Evolutionary conservation across 2,329 filamentous ascomycete species (phyloP).

Genomic region (Annulohypoxylon truncatum): DNA sequence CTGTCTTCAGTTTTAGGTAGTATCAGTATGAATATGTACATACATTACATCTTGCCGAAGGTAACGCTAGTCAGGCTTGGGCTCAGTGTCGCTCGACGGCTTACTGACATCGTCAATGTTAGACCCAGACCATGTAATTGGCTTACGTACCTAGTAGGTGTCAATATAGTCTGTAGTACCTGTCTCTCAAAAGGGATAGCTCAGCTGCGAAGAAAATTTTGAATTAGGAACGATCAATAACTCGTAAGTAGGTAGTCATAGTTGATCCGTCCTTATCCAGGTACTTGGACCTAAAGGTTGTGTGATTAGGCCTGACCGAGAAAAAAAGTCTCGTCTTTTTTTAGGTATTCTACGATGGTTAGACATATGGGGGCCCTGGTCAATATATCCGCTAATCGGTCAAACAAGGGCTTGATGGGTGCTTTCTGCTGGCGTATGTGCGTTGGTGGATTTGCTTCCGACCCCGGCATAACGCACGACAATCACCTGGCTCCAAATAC

Average conservation of each 20-base stretch:
- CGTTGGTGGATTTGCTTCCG: slow-evolving; percentile 8
- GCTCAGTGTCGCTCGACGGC: not conserved
- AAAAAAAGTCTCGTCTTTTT: not conserved
- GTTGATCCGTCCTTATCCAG: not conserved
- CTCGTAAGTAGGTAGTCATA: not conserved
- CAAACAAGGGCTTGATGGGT: not conserved
- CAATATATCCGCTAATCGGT: not conserved
- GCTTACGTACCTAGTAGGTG: too few species aligned
- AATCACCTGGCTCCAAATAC: not conserved
- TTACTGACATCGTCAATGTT: not conserved
- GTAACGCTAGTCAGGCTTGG: not conserved
- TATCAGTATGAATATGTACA: not conserved
- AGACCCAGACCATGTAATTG: not conserved
- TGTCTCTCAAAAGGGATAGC: not conserved
- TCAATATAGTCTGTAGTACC: not conserved
- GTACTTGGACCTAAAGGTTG: not conserved
- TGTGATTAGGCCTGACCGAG: not conserved
- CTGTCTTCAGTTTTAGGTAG: not conserved
- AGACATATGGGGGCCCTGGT: not conserved
- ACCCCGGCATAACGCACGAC: slow-evolving; percentile 11
- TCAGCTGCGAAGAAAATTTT: not conserved
- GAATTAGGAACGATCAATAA: not conserved
- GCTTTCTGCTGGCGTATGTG: slow-evolving; percentile 2
- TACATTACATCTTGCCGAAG: not conserved
- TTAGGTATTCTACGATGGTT: not conserved